These are phyloP conservation scores for Scheffersomyces lignicola DNA, from an alignment of 1,139 yeast genomes.

Conservation along the genomic window DNA sequence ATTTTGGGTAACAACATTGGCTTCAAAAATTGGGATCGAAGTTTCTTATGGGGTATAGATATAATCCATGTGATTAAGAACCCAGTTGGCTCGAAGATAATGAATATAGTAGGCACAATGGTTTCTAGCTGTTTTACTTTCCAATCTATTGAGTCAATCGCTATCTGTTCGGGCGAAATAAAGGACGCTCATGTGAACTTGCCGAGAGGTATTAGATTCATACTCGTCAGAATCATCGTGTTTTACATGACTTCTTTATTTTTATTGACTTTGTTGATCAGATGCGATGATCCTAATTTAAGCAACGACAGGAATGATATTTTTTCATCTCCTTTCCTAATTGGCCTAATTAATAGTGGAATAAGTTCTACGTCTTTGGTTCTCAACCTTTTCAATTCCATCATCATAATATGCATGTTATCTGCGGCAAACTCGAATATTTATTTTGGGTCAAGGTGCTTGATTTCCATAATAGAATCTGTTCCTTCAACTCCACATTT, in stretches of 20 bases:
- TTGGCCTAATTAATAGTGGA: slow-evolving; percentile 14
- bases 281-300: slow-evolving; percentile 16
- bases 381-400: slow-evolving; percentile 17
- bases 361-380: slow-evolving; percentile 7
- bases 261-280: slow-evolving; percentile 17
- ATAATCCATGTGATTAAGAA: slow-evolving; percentile 9
- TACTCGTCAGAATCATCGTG: slow-evolving; percentile 16
- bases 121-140: slow-evolving; percentile 34
- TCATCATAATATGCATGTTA: slow-evolving; percentile 21
- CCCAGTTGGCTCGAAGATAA: slow-evolving; percentile 8
- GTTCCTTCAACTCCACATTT: slow-evolving; percentile 7
- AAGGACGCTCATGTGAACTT: slow-evolving; percentile 14
- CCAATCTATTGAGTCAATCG: slow-evolving; percentile 40
- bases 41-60: slow-evolving; percentile 10
- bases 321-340: slow-evolving; percentile 17
- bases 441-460: slow-evolving; percentile 26
- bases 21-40: slow-evolving; percentile 11
- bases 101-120: slow-evolving; percentile 18
- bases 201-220: slow-evolving; percentile 16
- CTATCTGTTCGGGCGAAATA: slow-evolving; percentile 24
- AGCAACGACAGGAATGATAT: slow-evolving; percentile 9
- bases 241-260: slow-evolving; percentile 17
- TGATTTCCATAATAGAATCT: slow-evolving; percentile 19
- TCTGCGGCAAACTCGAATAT: slow-evolving; percentile 31
- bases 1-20: slow-evolving; percentile 8